phyloP scores from a whole-genome alignment of 768 basidiomycete genomes.

The Trametes meyenii region DNA sequence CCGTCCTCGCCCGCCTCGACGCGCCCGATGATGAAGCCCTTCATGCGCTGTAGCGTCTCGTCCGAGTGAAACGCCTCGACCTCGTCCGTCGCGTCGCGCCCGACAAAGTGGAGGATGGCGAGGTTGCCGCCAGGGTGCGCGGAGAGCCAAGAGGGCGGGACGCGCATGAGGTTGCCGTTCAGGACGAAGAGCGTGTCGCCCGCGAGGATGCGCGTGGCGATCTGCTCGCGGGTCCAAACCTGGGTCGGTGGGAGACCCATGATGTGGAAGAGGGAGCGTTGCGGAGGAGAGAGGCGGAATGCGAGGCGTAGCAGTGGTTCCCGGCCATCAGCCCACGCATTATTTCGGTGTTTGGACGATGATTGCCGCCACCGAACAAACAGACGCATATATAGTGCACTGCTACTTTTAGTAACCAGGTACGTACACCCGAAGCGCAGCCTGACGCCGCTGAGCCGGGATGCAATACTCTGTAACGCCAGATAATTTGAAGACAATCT shows the following conservation, averaged over 20 bases:
- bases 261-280: background rate
- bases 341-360: background rate
- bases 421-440: background rate
- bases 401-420: constrained; percentile 4
- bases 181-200: constrained; percentile 82
- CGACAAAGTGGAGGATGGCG: constrained; percentile 91
- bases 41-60: constrained; percentile 55
- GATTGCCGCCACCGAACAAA: constrained; percentile 9
- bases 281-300: background rate
- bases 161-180: constrained; percentile 60
- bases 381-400: background rate
- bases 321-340: constrained; percentile 1
- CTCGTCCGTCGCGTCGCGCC: constrained; percentile 93
- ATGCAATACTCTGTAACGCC: too few relatives aligned
- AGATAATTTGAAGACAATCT: too few relatives aligned
- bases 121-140: constrained; percentile 90
- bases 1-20: constrained; percentile 53
- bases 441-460: too few relatives aligned
- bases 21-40: constrained; percentile 68
- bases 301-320: constrained; percentile 3
- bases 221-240: constrained; percentile 51
- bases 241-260: constrained; percentile 37
- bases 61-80: constrained; percentile 88
- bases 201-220: constrained; percentile 70
- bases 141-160: constrained; percentile 77